A percentile compares a stretch with the other conserved stretches of the same genome.
Evolutionary conservation across 1,284 basidiomycete genomes (phyloP).

Genomic region (Anthracocystis setariae): DNA sequence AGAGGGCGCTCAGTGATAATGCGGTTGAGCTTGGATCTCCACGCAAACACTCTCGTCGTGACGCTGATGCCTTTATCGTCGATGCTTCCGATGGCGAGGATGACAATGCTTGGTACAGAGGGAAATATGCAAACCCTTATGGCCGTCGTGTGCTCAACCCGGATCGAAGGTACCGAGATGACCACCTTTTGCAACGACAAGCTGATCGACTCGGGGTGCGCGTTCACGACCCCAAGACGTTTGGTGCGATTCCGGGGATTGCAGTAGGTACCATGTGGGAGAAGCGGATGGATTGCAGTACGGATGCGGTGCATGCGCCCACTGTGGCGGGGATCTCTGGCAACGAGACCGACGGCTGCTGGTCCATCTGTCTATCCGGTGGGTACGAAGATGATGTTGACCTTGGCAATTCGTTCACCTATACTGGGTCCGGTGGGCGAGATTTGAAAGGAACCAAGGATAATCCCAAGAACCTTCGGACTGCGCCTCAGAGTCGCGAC

Average conservation of each 20-base stretch:
- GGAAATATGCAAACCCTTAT: neutral
- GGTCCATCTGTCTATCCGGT: slow-evolving; percentile 81
- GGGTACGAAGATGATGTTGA: slow-evolving; percentile 84
- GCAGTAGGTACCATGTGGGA: slow-evolving; percentile 43
- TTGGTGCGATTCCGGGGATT: slow-evolving; percentile 68
- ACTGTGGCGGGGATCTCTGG: slow-evolving; percentile 81
- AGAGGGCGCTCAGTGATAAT: slow-evolving; percentile 7
- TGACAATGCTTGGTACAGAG: neutral
- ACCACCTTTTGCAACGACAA: slow-evolving; percentile 6
- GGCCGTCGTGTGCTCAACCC: slow-evolving; percentile 17
- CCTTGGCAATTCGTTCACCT: slow-evolving; percentile 80
- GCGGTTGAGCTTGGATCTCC: too few relatives aligned
- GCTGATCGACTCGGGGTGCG: slow-evolving; percentile 37
- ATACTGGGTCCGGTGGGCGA: slow-evolving; percentile 74
- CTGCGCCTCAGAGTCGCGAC: slow-evolving; percentile 81
- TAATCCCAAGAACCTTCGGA: slow-evolving; percentile 80
- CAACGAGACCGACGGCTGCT: slow-evolving; percentile 75
- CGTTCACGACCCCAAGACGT: slow-evolving; percentile 49
- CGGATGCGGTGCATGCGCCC: slow-evolving; percentile 69
- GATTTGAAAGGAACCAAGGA: slow-evolving; percentile 81
- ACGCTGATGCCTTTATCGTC: neutral
- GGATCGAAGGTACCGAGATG: neutral
- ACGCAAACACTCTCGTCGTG: slow-evolving; percentile 1
- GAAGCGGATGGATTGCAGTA: slow-evolving; percentile 47
- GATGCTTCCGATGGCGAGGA: slow-evolving; percentile 18